Evolutionary conservation across 495 filamentous ascomycete species (phyloP), one percentile per base, ranked within the genome.

Genomic region (Penicillium pancosmium): DNA sequence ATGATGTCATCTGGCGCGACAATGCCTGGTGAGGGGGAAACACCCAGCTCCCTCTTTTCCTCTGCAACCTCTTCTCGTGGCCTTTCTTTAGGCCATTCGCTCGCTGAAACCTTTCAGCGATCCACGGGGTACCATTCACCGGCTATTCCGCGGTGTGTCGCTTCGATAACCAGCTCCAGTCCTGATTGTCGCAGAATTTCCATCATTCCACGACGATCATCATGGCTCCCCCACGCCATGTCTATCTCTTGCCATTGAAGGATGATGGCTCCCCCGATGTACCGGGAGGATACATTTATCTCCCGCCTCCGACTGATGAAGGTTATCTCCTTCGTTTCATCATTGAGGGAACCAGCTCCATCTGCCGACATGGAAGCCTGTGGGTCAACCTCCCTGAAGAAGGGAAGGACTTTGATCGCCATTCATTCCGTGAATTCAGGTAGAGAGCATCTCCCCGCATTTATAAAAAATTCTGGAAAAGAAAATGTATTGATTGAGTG

Each of bases 291-390:
- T 97, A 96, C 76, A 91, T 97, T 61, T 96, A 96, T 72, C 79
- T 99, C 3, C 88, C 91, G 1, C 86, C 95, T 25, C 90, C 88
- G 47, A 79, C 82, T 2, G 74, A 82, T 50, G 85, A 85, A 12
- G 82, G 89, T 16, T 89, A 98, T 65, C 81, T 83, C 48, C 80
- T 99, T 44, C 87, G 95, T 25, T 97, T 99, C 72, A 85, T 90
- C 43, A 95, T 99, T 66, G 92, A 97, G 73, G 95, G 95, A 51
- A 92, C 91, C 46, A 97, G 92, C 73, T 95, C 94, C 40, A 95
- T 98, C 77, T 96, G 92, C 74, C 83, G 91, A 50, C 80, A 96
- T 68, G 95, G 95, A 41, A 95, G 89, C 63, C 79, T 99, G 52
- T 98, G 94, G 93, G 89, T 94, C 56, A 98, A 99, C 73, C 88